Conservation (phyloP, 164 flowering plant species). For the Protea cynaroides region DNA sequence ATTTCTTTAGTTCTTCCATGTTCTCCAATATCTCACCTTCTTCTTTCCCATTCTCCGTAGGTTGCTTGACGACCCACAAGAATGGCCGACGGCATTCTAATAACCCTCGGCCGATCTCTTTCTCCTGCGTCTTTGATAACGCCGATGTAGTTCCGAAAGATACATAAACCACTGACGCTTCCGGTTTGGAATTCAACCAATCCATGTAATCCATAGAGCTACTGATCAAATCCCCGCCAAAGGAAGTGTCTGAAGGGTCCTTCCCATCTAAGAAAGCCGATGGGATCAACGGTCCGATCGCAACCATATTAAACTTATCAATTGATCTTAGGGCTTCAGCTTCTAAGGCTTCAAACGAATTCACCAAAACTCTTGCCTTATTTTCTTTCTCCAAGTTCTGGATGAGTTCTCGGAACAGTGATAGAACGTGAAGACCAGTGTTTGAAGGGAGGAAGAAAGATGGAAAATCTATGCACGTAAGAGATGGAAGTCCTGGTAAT, state of each 20-base stretch:
- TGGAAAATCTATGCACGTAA: conserved; percentile 28
- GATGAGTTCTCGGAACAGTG: conserved; percentile 18
- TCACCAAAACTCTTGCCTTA: conserved; percentile 33
- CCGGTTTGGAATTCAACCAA: conserved; percentile 28
- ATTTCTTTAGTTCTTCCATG: too few relatives aligned
- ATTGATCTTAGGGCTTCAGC: conserved; percentile 30
- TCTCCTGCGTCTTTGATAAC: conserved; percentile 19
- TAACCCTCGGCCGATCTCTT: conserved; percentile 24
- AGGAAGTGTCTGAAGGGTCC: conserved; percentile 21
- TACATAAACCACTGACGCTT: conserved; percentile 34
- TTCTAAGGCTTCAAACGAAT: conserved; percentile 51
- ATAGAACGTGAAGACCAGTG: neutral
- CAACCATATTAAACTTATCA: conserved; percentile 15
- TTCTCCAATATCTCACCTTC: too few relatives aligned
- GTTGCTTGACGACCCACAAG: conserved; percentile 33
- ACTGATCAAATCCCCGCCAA: conserved; percentile 30
- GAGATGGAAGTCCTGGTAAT: conserved; percentile 31
- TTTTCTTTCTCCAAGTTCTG: conserved; percentile 18
- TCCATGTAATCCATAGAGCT: conserved; percentile 7
- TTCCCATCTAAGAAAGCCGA: conserved; percentile 30
- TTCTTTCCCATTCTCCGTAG: too few relatives aligned
- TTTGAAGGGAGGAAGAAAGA: conserved; percentile 18
- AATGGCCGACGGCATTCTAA: conserved; percentile 19
- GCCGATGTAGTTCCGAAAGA: conserved; percentile 32
- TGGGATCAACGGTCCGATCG: conserved; percentile 55